phyloP scores from a whole-genome alignment of 139 green algal genomes.

The Volvox africanus region DNA sequence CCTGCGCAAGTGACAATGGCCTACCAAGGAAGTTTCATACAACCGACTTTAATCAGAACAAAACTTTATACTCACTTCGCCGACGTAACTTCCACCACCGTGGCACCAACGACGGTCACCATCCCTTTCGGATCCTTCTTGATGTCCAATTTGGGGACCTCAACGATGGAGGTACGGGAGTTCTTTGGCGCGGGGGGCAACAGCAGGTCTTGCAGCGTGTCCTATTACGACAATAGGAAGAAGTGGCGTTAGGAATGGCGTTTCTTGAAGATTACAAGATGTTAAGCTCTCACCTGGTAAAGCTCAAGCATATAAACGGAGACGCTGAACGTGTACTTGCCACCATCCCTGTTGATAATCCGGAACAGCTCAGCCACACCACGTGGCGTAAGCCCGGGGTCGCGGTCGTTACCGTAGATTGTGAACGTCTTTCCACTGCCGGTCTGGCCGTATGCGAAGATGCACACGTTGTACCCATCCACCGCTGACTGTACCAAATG shows the following conservation, averaged over 20 bases:
- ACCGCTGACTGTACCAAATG: constrained; percentile 96
- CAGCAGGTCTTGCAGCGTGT: constrained; percentile 89
- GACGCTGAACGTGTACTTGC: constrained; percentile 91
- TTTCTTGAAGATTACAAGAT: too few relatives aligned
- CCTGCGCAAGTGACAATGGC: too few relatives aligned
- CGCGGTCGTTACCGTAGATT: constrained; percentile 84
- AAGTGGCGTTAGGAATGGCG: background rate
- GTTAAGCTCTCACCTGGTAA: constrained; percentile 78
- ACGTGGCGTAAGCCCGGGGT: constrained; percentile 89
- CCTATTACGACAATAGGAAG: constrained; percentile 50
- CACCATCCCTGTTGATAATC: constrained; percentile 51
- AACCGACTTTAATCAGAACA: too few relatives aligned
- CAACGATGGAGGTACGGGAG: background rate
- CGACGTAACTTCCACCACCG: constrained; percentile 66
- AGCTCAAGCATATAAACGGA: constrained; percentile 96
- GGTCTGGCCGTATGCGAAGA: constrained; percentile 90
- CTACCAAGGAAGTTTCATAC: background rate
- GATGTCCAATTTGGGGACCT: constrained; percentile 92
- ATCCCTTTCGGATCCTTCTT: constrained; percentile 98
- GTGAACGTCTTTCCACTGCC: constrained; percentile 93
- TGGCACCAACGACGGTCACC: constrained; percentile 91
- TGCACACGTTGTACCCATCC: constrained; percentile 91
- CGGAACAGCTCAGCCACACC: constrained; percentile 92
- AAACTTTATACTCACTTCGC: constrained; percentile 34
- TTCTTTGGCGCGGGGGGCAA: constrained; percentile 57